Conservation (phyloP, 345 rosid genomes). For the Cardamine chenopodiifolia region DNA sequence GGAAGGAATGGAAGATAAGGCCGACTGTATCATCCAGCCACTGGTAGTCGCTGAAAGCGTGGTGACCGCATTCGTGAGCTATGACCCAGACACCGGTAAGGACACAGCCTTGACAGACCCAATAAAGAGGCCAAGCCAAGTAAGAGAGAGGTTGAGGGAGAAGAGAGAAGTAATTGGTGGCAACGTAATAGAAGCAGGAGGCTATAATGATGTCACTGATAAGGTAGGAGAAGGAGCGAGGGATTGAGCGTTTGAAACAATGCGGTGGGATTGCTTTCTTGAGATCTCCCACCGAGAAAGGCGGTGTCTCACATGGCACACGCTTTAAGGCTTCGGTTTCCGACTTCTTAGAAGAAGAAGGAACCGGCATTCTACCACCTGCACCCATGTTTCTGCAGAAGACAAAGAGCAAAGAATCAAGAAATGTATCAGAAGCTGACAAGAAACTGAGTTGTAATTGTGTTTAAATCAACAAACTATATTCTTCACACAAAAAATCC, state of each 20-base stretch:
- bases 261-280: conserved; percentile 91
- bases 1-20: conserved; percentile 73
- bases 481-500: neutral
- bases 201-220: conserved; percentile 61
- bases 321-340: conserved; percentile 48
- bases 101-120: conserved; percentile 80
- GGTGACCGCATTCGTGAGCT: conserved; percentile 96
- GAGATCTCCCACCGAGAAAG: conserved; percentile 66
- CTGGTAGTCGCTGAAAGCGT: conserved; percentile 89
- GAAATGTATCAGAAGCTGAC: conserved; percentile 26
- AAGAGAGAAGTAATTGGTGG: conserved; percentile 56
- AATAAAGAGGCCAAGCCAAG: conserved; percentile 79
- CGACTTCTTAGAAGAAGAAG: conserved; percentile 45
- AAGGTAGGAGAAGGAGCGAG: conserved; percentile 73
- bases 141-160: conserved; percentile 62
- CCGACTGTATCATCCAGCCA: conserved; percentile 90
- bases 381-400: conserved; percentile 68
- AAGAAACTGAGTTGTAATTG: neutral
- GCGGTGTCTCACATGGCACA: conserved; percentile 67
- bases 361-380: conserved; percentile 71
- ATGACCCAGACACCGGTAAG: conserved; percentile 85
- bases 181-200: conserved; percentile 56
- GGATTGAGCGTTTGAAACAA: conserved; percentile 81
- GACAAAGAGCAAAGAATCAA: neutral
- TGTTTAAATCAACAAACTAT: neutral